Percentiles rank a stretch among this genome's conserved stretches.
phyloP scores from a whole-genome alignment of 2,329 filamentous ascomycete species.

The Ophiostoma himal-ulmi region DNA sequence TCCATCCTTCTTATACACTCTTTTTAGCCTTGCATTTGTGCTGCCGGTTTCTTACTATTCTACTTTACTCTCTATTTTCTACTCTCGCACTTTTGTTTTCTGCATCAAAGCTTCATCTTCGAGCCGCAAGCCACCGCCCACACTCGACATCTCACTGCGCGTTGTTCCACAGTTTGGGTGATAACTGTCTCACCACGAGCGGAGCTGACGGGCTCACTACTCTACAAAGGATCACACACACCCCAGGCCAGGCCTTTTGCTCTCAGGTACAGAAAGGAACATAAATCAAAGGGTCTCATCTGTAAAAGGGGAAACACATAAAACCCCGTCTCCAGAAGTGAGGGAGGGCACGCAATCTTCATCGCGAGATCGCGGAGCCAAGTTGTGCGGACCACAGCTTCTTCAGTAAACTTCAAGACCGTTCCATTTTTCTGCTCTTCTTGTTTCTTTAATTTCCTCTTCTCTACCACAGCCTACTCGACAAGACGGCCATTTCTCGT shows the following conservation, averaged over 20 bases:
- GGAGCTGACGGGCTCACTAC: slow-evolving; percentile 15
- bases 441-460: background rate
- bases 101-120: slow-evolving; percentile 20
- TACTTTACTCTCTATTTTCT: background rate
- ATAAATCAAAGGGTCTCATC: slow-evolving; percentile 7
- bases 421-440: background rate
- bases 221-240: background rate
- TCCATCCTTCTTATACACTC: background rate
- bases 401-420: background rate
- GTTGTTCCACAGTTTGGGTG: slow-evolving; percentile 18
- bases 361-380: slow-evolving; percentile 8
- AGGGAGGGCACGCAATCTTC: slow-evolving; percentile 9
- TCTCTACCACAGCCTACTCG: background rate
- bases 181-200: slow-evolving; percentile 14
- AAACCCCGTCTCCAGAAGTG: background rate
- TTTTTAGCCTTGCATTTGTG: slow-evolving; percentile 15
- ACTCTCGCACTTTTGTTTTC: slow-evolving; percentile 9
- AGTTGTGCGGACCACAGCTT: slow-evolving; percentile 6
- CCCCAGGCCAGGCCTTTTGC: background rate
- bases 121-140: slow-evolving; percentile 20
- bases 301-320: background rate
- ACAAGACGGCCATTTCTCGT: background rate
- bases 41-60: slow-evolving; percentile 1
- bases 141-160: slow-evolving; percentile 12
- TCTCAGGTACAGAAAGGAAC: background rate